These are phyloP conservation scores for Pythium phragmitis DNA, from an alignment of 352 stramenopile species.

Conservation along the genomic window DNA sequence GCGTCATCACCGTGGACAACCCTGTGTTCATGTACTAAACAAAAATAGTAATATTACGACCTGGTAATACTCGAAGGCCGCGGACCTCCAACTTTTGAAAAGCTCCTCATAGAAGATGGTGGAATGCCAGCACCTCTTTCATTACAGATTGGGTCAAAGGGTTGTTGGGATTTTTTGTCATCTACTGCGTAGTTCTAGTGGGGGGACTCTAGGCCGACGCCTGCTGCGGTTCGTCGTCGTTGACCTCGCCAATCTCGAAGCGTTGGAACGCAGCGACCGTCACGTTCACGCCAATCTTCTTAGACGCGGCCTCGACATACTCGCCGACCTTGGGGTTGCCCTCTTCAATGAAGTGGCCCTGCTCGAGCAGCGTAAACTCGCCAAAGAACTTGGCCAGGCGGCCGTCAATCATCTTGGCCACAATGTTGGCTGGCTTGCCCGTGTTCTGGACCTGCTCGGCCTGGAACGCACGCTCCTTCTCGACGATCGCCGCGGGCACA, in stretches of 20 bases:
- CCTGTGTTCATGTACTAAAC: conserved; percentile 96
- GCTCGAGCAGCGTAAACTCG: conserved; percentile 91
- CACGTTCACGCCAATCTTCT: conserved; percentile 70
- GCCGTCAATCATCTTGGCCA: conserved; percentile 95
- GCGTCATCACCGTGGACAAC: conserved; percentile 95
- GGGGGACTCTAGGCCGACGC: conserved; percentile 30
- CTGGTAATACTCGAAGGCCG: not conserved
- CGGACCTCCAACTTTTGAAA: no score
- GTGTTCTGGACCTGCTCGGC: conserved; percentile 85
- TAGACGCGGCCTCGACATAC: conserved; percentile 63
- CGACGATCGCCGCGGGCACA: conserved; percentile 82
- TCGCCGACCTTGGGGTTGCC: conserved; percentile 84
- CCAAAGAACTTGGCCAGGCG: conserved; percentile 94
- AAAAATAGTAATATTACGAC: conserved; percentile 12
- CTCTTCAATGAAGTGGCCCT: conserved; percentile 95
- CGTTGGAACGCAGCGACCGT: conserved; percentile 67
- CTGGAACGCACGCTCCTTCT: conserved; percentile 92
- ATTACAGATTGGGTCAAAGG: not conserved
- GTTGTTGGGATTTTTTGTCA: not conserved
- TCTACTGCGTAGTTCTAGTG: not conserved
- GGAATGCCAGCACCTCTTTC: not conserved
- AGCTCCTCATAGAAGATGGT: no score
- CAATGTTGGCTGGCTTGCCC: conserved; percentile 89
- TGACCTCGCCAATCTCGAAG: conserved; percentile 73
- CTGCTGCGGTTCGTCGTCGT: conserved; percentile 40